Percentiles rank a stretch among this genome's conserved stretches.
phyloP scores from a whole-genome alignment of 2,329 filamentous ascomycete genomes.

The Phialophora expanda region DNA sequence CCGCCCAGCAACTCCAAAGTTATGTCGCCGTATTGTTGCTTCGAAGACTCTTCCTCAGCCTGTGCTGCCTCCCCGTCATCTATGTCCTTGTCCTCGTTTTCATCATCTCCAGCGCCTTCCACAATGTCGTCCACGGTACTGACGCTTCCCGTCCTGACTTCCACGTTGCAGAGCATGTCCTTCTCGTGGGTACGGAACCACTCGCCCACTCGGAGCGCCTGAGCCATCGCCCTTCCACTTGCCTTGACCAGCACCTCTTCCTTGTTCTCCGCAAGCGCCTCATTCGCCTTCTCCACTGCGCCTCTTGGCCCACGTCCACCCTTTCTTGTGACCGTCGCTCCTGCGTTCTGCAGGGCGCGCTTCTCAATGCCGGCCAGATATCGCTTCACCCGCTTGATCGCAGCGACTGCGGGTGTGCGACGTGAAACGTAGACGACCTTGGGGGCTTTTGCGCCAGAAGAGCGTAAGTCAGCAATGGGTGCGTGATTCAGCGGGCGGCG shows the following conservation, averaged over 20 bases:
- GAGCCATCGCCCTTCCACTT: constrained; percentile 64
- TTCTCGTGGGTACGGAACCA: constrained; percentile 59
- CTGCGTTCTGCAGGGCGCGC: constrained; percentile 47
- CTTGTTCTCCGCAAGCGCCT: constrained; percentile 42
- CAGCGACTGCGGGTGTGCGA: constrained; percentile 62
- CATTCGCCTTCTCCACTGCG: constrained; percentile 44
- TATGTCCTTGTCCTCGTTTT: constrained; percentile 38
- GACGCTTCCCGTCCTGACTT: constrained; percentile 61
- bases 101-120: constrained; percentile 44
- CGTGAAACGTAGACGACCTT: constrained; percentile 64
- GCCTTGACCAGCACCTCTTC: constrained; percentile 65
- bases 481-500: constrained; percentile 66
- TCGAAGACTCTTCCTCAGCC: constrained; percentile 24
- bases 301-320: background rate
- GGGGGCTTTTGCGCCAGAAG: constrained; percentile 50
- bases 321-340: constrained; percentile 38
- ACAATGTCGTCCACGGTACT: constrained; percentile 66
- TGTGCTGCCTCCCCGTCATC: constrained; percentile 28
- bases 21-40: constrained; percentile 35
- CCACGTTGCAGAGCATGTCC: constrained; percentile 56
- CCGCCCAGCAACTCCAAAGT: constrained; percentile 36
- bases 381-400: constrained; percentile 64
- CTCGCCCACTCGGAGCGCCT: constrained; percentile 60
- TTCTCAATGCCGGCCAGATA: constrained; percentile 60
- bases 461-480: constrained; percentile 59